Percentiles rank a stretch among this genome's conserved stretches.
These are phyloP conservation scores for Candida tallmaniae DNA, from an alignment of 805 yeast species.

Conservation along the genomic window DNA sequence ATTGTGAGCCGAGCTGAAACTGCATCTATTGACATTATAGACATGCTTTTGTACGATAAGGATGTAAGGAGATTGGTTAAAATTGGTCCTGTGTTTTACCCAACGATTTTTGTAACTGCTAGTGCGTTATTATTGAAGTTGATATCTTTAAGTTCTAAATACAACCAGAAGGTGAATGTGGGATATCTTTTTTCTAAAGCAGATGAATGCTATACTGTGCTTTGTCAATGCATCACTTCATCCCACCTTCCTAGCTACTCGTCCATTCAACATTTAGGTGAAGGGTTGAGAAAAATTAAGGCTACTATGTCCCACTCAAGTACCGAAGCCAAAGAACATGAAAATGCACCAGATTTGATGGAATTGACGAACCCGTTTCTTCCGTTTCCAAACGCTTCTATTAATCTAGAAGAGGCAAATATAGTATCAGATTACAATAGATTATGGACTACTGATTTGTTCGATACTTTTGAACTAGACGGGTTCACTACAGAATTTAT, in stretches of 20 bases:
- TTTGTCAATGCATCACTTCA: slow-evolving; percentile 1
- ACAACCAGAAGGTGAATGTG: slow-evolving; percentile 1
- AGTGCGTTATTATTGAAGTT: slow-evolving; percentile 1
- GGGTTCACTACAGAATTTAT: slow-evolving; percentile 1
- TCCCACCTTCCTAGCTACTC: slow-evolving; percentile 1
- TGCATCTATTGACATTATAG: slow-evolving; percentile 1
- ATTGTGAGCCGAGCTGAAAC: not conserved
- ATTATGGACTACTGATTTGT: slow-evolving; percentile 1
- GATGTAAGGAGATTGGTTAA: slow-evolving; percentile 1
- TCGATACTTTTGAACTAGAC: slow-evolving; percentile 1
- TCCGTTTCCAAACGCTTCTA: not conserved
- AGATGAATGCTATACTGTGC: not conserved
- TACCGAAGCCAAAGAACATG: not conserved
- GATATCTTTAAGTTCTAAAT: not conserved
- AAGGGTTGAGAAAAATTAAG: not conserved
- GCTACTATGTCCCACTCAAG: too few species aligned
- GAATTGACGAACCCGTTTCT: not conserved
- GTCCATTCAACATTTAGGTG: slow-evolving; percentile 1
- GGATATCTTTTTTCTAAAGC: not conserved
- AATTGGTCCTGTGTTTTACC: slow-evolving; percentile 3
- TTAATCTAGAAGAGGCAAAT: not conserved
- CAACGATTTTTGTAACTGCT: slow-evolving; percentile 3
- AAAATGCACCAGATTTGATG: not conserved
- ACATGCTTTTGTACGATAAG: slow-evolving; percentile 1
- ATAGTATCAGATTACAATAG: not conserved